Evolutionary conservation across 2,329 filamentous ascomycete genomes (phyloP).

Genomic region (Fusarium sp.): DNA sequence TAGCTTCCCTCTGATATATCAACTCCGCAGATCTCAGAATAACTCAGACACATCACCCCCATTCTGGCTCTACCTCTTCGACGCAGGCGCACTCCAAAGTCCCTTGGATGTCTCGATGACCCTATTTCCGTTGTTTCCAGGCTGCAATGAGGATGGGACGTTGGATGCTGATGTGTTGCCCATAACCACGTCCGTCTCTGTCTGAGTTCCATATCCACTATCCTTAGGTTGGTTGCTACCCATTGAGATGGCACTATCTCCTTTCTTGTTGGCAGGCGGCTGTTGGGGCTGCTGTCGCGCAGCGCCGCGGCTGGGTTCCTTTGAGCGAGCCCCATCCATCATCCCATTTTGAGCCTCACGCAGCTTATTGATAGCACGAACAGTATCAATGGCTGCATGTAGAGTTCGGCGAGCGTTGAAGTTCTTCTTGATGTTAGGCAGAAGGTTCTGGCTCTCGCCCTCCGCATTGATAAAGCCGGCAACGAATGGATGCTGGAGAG

Average conservation of each 20-base stretch:
- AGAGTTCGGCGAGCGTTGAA: conserved; percentile 77
- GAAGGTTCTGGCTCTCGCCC: conserved; percentile 68
- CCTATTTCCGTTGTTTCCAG: conserved; percentile 66
- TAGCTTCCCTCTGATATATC: not conserved
- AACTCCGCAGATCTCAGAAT: not conserved
- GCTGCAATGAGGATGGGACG: conserved; percentile 65
- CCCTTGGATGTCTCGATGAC: conserved; percentile 74
- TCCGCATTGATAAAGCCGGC: conserved; percentile 62
- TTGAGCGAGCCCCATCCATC: conserved; percentile 70
- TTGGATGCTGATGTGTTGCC: conserved; percentile 53
- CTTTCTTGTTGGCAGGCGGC: conserved; percentile 49
- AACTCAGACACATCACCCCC: not conserved
- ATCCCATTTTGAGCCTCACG: conserved; percentile 70
- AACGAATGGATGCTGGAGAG: conserved; percentile 74
- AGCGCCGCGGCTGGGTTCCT: conserved; percentile 59
- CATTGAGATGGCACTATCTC: conserved; percentile 60
- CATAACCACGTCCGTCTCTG: conserved; percentile 58
- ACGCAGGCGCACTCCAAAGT: conserved; percentile 63
- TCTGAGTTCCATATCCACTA: conserved; percentile 62
- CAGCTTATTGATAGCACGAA: conserved; percentile 77
- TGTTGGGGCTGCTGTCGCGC: conserved; percentile 26
- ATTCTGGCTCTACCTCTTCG: conserved; percentile 41
- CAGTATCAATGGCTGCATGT: conserved; percentile 77
- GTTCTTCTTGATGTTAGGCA: conserved; percentile 79
- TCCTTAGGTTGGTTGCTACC: conserved; percentile 53